Percentiles rank a stretch among this genome's conserved stretches.
Evolutionary conservation across 2,329 filamentous ascomycete species (phyloP).

Genomic region (Talaromyces sp.): DNA sequence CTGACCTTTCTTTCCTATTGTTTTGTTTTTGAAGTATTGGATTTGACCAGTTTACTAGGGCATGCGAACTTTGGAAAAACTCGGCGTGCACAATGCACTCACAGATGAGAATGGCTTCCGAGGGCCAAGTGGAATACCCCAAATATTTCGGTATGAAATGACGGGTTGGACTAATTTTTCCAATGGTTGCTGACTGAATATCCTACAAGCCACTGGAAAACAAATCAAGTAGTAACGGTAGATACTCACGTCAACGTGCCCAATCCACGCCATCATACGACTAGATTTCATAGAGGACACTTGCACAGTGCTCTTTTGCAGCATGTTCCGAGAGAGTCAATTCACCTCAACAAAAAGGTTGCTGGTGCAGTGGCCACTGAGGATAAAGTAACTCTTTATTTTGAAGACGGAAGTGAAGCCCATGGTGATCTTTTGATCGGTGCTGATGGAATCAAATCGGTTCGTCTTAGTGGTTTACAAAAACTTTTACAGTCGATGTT

Average conservation of each 20-base stretch:
- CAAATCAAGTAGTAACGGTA: conserved; percentile 38
- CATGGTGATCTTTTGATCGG: conserved; percentile 48
- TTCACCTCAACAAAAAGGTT: conserved; percentile 45
- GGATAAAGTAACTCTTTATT: conserved; percentile 34
- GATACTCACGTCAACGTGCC: conserved; percentile 37
- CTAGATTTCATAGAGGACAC: conserved; percentile 47
- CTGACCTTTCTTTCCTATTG: background rate
- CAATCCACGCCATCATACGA: conserved; percentile 37
- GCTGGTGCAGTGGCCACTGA: conserved; percentile 31
- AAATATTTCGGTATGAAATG: conserved; percentile 41
- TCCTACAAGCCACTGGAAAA: conserved; percentile 36
- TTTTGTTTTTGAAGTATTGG: background rate
- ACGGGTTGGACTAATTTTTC: no score
- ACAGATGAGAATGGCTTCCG: conserved; percentile 38
- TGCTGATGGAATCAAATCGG: conserved; percentile 51
- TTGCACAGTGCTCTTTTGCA: conserved; percentile 46
- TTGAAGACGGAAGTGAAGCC: conserved; percentile 45
- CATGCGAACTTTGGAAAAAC: conserved; percentile 47
- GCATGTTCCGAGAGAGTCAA: conserved; percentile 38
- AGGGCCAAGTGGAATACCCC: conserved; percentile 39
- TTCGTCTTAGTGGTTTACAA: conserved; percentile 29
- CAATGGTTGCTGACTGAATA: background rate
- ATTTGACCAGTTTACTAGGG: conserved; percentile 22
- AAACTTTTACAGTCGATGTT: no score
- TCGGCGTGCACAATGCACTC: conserved; percentile 47